These are phyloP conservation scores for Penicillium canescens DNA, from an alignment of 495 filamentous ascomycete genomes.

Conservation along the genomic window DNA sequence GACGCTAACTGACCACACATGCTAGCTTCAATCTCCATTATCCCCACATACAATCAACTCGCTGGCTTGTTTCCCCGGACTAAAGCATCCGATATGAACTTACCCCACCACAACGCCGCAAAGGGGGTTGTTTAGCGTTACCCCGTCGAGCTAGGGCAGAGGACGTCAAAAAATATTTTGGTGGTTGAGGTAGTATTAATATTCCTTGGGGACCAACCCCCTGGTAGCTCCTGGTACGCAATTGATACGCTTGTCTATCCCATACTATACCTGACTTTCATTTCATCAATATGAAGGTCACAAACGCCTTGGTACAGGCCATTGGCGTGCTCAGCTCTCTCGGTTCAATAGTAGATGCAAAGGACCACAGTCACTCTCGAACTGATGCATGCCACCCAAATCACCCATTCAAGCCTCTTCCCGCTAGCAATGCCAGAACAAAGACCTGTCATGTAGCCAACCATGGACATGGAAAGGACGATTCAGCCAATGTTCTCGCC, in stretches of 20 bases:
- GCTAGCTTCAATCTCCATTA: slow-evolving; percentile 1
- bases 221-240: not conserved
- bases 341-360: slow-evolving; percentile 20
- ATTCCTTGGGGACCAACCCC: not conserved
- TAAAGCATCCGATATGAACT: slow-evolving; percentile 1
- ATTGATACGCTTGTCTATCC: not conserved
- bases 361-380: slow-evolving; percentile 16
- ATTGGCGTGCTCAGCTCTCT: slow-evolving; percentile 25
- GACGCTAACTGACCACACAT: not conserved
- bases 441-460: slow-evolving; percentile 37
- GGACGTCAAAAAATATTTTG: not conserved
- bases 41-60: slow-evolving; percentile 16
- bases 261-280: not conserved
- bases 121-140: slow-evolving; percentile 8
- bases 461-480: slow-evolving; percentile 52
- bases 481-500: slow-evolving; percentile 56
- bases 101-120: slow-evolving; percentile 16
- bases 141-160: not conserved
- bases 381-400: slow-evolving; percentile 32
- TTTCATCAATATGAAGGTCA: slow-evolving; percentile 28
- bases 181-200: not conserved
- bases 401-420: slow-evolving; percentile 37
- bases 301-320: slow-evolving; percentile 27
- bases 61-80: slow-evolving; percentile 22
- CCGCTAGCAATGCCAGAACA: slow-evolving; percentile 25